Conservation (phyloP, 2,329 filamentous ascomycete species). For the Coccinonectria pachysandricola region DNA sequence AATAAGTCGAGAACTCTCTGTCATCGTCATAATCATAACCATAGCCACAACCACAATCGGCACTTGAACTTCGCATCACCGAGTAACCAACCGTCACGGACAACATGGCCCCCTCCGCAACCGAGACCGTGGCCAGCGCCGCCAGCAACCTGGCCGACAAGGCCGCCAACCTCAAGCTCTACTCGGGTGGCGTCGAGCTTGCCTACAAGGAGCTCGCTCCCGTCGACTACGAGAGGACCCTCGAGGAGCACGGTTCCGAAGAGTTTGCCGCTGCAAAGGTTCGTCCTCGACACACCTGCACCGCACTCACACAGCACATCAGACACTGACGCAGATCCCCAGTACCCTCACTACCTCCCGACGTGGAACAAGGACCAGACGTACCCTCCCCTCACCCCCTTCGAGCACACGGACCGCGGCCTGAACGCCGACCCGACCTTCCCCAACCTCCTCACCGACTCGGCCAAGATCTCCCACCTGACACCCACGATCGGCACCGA, state of each 20-base stretch:
- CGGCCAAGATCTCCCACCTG: conserved; percentile 46
- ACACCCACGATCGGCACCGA: conserved; percentile 68
- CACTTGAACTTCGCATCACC: too few species aligned
- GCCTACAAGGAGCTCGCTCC: conserved; percentile 17
- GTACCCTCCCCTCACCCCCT: conserved; percentile 56
- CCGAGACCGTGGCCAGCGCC: conserved; percentile 12
- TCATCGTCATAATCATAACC: too few species aligned
- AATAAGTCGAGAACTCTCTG: too few species aligned
- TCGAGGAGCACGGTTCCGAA: conserved; percentile 11
- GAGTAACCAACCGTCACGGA: neutral
- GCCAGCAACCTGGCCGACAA: conserved; percentile 6
- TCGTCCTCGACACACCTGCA: conserved; percentile 1
- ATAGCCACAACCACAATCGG: too few species aligned
- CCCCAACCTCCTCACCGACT: conserved; percentile 52
- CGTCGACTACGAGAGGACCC: conserved; percentile 9
- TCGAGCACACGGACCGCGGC: conserved; percentile 66
- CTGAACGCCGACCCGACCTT: conserved; percentile 62
- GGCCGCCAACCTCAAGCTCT: conserved; percentile 16
- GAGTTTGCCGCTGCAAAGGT: conserved; percentile 16
- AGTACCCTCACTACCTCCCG: conserved; percentile 65
- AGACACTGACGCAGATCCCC: neutral
- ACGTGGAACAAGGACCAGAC: conserved; percentile 56
- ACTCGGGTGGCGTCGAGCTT: conserved; percentile 15
- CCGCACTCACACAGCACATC: neutral
- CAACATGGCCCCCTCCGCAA: conserved; percentile 19